Percentiles rank a stretch among this genome's conserved stretches.
Conservation (phyloP, 352 stramenopile species). For the Globisporangium viniferum region DNA sequence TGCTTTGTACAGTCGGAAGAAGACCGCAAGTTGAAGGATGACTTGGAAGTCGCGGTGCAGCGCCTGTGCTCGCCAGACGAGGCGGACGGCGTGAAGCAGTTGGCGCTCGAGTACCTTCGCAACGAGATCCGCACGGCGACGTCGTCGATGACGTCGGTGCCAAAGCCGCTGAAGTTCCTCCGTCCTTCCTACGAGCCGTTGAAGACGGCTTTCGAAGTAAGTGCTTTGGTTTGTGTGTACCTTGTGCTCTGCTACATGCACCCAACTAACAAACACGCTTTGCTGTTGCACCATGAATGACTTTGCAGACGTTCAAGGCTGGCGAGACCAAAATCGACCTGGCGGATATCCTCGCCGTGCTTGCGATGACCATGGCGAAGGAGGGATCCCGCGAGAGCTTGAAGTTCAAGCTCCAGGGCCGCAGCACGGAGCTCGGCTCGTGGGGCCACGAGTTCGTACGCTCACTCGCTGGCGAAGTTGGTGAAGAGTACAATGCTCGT, state of each 20-base stretch:
- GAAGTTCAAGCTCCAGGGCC: conserved; percentile 90
- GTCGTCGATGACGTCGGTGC: conserved; percentile 98
- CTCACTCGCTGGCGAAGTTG: conserved; percentile 97
- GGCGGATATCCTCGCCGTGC: conserved; percentile 88
- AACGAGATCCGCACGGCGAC: conserved; percentile 96
- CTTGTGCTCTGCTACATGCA: not conserved
- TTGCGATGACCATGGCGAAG: conserved; percentile 99
- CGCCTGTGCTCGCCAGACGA: conserved; percentile 68
- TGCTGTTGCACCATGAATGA: not conserved
- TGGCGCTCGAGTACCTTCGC: conserved; percentile 95
- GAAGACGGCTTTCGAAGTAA: conserved; percentile 78
- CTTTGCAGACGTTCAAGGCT: conserved; percentile 26
- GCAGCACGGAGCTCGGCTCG: conserved; percentile 88
- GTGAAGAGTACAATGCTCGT: conserved; percentile 87
- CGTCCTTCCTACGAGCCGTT: conserved; percentile 94
- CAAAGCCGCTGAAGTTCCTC: conserved; percentile 99
- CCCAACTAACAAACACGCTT: not conserved
- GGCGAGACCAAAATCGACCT: conserved; percentile 80
- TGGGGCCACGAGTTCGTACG: conserved; percentile 99
- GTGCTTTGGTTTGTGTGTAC: not conserved
- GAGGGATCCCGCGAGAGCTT: conserved; percentile 88
- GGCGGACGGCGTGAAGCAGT: conserved; percentile 64
- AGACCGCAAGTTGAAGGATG: conserved; percentile 92
- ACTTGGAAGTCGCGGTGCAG: conserved; percentile 87
- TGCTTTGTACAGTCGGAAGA: conserved; percentile 70